phyloP scores from a whole-genome alignment of 768 basidiomycete species.

The Auriscalpium vulgare region DNA sequence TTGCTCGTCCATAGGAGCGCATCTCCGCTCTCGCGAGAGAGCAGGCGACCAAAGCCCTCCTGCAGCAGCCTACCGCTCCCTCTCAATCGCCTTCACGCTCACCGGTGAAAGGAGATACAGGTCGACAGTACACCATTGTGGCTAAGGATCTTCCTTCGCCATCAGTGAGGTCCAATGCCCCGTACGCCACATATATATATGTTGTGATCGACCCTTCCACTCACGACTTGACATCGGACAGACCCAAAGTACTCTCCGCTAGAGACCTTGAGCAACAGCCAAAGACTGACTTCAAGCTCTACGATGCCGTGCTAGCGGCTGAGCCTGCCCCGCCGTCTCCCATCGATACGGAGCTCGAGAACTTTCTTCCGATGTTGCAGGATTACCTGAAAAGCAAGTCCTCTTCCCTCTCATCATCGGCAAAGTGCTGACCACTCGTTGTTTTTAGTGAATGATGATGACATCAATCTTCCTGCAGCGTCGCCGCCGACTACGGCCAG shows the following conservation, averaged over 20 bases:
- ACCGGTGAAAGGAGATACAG: slow-evolving; percentile 4
- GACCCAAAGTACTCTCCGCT: slow-evolving; percentile 47
- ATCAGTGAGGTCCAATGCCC: slow-evolving; percentile 10
- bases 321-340: slow-evolving; percentile 5
- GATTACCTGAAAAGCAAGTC: slow-evolving; percentile 56
- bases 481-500: slow-evolving; percentile 7
- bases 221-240: slow-evolving; percentile 17
- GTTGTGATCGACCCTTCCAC: not conserved
- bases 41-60: slow-evolving; percentile 2
- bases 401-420: not conserved
- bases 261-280: slow-evolving; percentile 33
- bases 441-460: slow-evolving; percentile 24
- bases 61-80: not conserved
- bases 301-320: slow-evolving; percentile 47
- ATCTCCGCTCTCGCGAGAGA: slow-evolving; percentile 18
- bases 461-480: slow-evolving; percentile 11
- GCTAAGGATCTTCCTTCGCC: not conserved
- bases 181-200: slow-evolving; percentile 15
- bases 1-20: slow-evolving; percentile 13
- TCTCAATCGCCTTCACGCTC: not conserved
- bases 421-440: not conserved
- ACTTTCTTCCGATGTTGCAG: slow-evolving; percentile 68
- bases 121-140: slow-evolving; percentile 13
- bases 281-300: slow-evolving; percentile 50
- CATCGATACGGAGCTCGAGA: slow-evolving; percentile 60